Percentiles rank a stretch among this genome's conserved stretches.
phyloP scores from a whole-genome alignment of 345 rosid species.

The Excoecaria cochinchinensis region DNA sequence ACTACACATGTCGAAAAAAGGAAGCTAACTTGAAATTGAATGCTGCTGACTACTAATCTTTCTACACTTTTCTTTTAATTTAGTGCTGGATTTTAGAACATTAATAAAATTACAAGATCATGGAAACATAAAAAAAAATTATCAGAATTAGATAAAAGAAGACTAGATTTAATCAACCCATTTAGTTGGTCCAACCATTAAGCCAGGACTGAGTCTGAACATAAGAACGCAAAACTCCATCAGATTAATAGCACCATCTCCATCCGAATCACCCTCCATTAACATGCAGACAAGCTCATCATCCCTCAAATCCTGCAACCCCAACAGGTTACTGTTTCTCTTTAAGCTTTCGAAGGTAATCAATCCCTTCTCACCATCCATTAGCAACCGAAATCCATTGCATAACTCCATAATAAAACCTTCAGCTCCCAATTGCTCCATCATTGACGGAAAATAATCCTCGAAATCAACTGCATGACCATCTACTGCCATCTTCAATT shows the following conservation, averaged over 20 bases:
- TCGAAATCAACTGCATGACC: constrained; percentile 39
- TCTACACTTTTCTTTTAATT: too few species aligned
- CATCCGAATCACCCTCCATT: constrained; percentile 62
- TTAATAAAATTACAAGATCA: too few species aligned
- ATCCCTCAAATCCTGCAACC: constrained; percentile 52
- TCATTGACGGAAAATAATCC: constrained; percentile 64
- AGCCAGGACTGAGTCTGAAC: constrained; percentile 59
- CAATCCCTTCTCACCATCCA: constrained; percentile 61
- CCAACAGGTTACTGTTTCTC: constrained; percentile 51
- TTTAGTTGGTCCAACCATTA: constrained; percentile 41
- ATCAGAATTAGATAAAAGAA: too few species aligned
- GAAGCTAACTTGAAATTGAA: too few species aligned
- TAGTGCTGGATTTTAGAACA: too few species aligned
- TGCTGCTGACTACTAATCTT: too few species aligned
- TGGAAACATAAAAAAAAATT: too few species aligned
- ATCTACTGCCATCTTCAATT: constrained; percentile 25
- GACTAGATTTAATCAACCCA: constrained; percentile 23
- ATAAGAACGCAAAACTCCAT: constrained; percentile 68
- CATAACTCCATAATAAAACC: constrained; percentile 57
- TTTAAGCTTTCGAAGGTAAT: constrained; percentile 71
- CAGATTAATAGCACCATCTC: constrained; percentile 64
- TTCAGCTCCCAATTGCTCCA: constrained; percentile 49
- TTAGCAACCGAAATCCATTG: constrained; percentile 51
- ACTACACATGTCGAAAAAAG: too few species aligned
- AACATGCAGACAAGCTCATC: constrained; percentile 62